These are phyloP conservation scores for Oleoguttula mirabilis DNA, from an alignment of 495 filamentous ascomycete species.

Conservation along the genomic window DNA sequence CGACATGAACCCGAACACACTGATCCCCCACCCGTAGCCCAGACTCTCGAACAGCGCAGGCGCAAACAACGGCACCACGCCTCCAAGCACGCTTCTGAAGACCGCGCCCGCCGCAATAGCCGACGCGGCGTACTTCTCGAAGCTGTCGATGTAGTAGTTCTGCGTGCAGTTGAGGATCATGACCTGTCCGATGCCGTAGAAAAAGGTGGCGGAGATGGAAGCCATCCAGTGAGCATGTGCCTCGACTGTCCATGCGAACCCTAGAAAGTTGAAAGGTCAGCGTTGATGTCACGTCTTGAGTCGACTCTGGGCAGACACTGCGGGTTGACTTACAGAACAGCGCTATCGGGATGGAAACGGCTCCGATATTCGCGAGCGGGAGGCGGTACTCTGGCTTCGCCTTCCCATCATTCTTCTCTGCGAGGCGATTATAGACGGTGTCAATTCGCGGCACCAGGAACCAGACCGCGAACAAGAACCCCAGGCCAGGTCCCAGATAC, in stretches of 20 bases:
- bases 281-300: not conserved
- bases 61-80: conserved; percentile 27
- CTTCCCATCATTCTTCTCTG: conserved; percentile 25
- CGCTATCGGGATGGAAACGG: conserved; percentile 18
- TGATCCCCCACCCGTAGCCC: conserved; percentile 28
- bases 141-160: conserved; percentile 29
- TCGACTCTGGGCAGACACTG: not conserved
- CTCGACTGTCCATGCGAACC: conserved; percentile 25
- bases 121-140: conserved; percentile 27
- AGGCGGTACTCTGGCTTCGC: conserved; percentile 29
- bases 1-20: conserved; percentile 23
- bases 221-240: conserved; percentile 20
- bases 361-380: conserved; percentile 21
- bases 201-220: conserved; percentile 20
- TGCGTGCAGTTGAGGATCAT: conserved; percentile 40
- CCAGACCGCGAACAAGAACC: conserved; percentile 30
- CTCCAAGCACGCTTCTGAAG: conserved; percentile 25
- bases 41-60: conserved; percentile 25
- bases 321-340: conserved; percentile 17
- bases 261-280: no score
- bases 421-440: conserved; percentile 28
- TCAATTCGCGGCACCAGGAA: conserved; percentile 34
- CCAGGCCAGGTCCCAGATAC: conserved; percentile 23
- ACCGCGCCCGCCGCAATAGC: conserved; percentile 31
- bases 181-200: conserved; percentile 45